Evolutionary conservation across 192 early-diverging fungal genomes (phyloP).

Genomic region (Oehlia diaphana): DNA sequence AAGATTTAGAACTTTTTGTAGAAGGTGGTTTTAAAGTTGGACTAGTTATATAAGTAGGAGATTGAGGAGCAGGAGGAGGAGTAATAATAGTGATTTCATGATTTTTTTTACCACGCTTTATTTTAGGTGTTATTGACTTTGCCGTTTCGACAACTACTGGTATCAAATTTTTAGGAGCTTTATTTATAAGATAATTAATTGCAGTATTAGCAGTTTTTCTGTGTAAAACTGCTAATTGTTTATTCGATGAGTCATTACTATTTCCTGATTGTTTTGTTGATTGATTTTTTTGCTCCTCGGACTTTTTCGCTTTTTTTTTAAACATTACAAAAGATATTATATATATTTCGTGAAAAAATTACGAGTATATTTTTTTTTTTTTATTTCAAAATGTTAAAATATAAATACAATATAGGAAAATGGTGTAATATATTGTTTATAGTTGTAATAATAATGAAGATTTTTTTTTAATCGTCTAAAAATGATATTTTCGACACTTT

Average conservation of each 20-base stretch:
- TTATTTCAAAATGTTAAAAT: background rate
- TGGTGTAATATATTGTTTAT: background rate
- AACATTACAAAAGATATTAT: background rate
- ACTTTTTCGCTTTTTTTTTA: background rate
- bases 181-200: background rate
- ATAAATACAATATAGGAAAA: background rate
- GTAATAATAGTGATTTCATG: background rate
- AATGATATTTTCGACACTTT: background rate
- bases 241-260: conserved; percentile 2
- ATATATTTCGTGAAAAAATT: background rate
- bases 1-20: conserved; percentile 15
- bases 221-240: background rate
- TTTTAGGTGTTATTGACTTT: conserved; percentile 12
- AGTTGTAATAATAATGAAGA: background rate
- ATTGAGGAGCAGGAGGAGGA: background rate
- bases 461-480: background rate
- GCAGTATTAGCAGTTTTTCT: background rate
- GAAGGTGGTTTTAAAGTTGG: background rate
- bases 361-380: too few relatives aligned
- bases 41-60: background rate
- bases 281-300: background rate
- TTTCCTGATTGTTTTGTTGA: background rate
- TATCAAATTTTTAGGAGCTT: background rate
- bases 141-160: background rate
- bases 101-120: background rate